Conservation (phyloP, 176 grass and related monocot genomes). For the Cenchrus fungigraminus region DNA sequence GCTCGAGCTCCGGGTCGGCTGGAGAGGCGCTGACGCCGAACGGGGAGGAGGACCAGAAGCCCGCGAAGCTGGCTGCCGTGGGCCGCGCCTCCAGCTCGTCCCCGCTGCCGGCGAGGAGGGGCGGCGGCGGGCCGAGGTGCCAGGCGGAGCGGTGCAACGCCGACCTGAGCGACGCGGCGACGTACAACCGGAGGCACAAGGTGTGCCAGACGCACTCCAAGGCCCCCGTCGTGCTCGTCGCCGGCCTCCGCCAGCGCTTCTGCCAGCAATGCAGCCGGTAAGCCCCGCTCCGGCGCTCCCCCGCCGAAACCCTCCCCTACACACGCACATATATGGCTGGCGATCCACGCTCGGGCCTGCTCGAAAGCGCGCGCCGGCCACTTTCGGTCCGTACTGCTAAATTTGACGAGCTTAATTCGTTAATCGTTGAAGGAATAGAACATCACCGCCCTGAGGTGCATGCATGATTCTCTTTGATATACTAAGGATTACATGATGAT, state of each 20-base stretch:
- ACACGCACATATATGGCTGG: neutral
- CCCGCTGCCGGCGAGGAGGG: conserved; percentile 38
- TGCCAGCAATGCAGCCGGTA: conserved; percentile 99
- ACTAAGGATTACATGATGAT: neutral
- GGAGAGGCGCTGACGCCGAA: neutral
- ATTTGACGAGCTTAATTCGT: neutral
- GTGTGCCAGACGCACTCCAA: conserved; percentile 87
- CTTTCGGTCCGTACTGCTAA: neutral
- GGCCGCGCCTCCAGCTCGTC: conserved; percentile 20
- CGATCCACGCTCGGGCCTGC: neutral
- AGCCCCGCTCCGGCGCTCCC: neutral
- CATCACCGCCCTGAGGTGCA: neutral
- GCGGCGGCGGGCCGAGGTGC: conserved; percentile 54
- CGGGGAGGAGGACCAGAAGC: conserved; percentile 47
- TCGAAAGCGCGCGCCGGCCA: neutral
- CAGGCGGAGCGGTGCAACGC: conserved; percentile 83
- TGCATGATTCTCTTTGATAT: neutral
- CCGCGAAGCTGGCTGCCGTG: neutral
- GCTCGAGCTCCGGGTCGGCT: neutral
- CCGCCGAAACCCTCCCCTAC: neutral
- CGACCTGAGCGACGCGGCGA: conserved; percentile 69
- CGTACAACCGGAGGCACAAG: conserved; percentile 92
- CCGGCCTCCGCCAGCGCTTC: conserved; percentile 94
- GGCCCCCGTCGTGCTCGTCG: conserved; percentile 75
- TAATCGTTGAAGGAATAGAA: neutral